Evolutionary conservation across 768 basidiomycete species (phyloP), one percentile per base, ranked within the genome.

Genomic region (Lentinula sp.): DNA sequence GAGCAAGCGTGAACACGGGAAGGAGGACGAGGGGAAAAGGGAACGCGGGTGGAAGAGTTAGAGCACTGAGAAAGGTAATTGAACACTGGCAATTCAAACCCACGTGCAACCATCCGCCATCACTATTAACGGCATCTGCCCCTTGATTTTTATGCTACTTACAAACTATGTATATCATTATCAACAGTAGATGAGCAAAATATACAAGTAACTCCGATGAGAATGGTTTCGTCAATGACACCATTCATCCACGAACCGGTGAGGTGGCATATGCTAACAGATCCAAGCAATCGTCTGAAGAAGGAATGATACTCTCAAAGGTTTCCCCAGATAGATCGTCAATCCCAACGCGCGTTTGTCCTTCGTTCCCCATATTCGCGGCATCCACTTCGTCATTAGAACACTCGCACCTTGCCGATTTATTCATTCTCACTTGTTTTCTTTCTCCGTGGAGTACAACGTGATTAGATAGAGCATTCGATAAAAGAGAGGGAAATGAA

Each of bases 381-480:
- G 13, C 32, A n/a, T 53, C 51, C 10, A 23, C 10, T 16, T 28
- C 15, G 31, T 53, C 28, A 53, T 16, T 31, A 8, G 21, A 31
- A n/a, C 50, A 28, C 11, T 34, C 28, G 50, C 21, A n/a, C 21
- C 8, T 53, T 34, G 23, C 23, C 21, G 16, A 18, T 3, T 48
- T 49, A 40, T 51, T 18, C 18, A 46, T 9, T 9, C 32, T 23
- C 7, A 13, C 5, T 11, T 21, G 28, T 18, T 52, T 37, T 16
- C n/a, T 32, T 48, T 43, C 43, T 9, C 39, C 54, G 57, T 76
- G 78, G 56, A 80, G 65, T 15, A 67, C 65, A 21, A 75, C 70
- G 21, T 75, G 70, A 39, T 75, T 73, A 39, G 62, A 70, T 40
- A 73, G 71, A 11, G 80, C 77, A 42, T 79, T 74, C 4, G 77